Conservation (phyloP, 805 yeast species). For the Saccharomycopsis microspora region DNA sequence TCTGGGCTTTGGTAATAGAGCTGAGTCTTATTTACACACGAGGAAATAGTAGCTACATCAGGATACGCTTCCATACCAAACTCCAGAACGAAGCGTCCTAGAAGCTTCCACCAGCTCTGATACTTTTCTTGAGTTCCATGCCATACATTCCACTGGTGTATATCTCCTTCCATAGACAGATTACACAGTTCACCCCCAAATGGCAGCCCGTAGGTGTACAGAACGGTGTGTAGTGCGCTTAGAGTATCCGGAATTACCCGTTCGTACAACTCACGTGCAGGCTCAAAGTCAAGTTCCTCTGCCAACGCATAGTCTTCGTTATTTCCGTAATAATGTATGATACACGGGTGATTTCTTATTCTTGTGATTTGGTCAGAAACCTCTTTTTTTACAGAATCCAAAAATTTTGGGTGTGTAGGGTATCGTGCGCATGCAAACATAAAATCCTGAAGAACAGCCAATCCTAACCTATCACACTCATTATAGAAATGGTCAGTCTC, state of each 20-base stretch:
- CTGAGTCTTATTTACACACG: constrained; percentile 18
- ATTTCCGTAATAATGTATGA: constrained; percentile 28
- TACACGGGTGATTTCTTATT: constrained; percentile 30
- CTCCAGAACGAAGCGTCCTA: constrained; percentile 40
- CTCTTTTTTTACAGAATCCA: constrained; percentile 27
- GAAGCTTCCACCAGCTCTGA: constrained; percentile 35
- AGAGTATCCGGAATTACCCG: constrained; percentile 22
- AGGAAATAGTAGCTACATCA: constrained; percentile 23
- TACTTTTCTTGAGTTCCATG: constrained; percentile 39
- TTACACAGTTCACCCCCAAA: constrained; percentile 27
- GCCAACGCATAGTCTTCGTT: constrained; percentile 38
- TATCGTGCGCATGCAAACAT: constrained; percentile 50
- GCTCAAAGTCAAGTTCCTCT: constrained; percentile 28
- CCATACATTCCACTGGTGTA: constrained; percentile 50
- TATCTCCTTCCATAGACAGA: constrained; percentile 30
- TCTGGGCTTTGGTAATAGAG: constrained; percentile 32
- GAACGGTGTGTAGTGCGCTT: too few relatives aligned
- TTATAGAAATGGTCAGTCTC: constrained; percentile 32
- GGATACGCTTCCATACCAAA: constrained; percentile 45
- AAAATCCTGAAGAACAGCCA: constrained; percentile 45
- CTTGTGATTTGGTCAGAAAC: constrained; percentile 29
- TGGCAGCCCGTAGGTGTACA: constrained; percentile 29
- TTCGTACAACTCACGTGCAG: constrained; percentile 34
- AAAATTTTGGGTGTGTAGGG: constrained; percentile 30
- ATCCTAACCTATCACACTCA: constrained; percentile 26